Conservation (phyloP, 2,329 filamentous ascomycete genomes). For the Diaporthe humulicola region DNA sequence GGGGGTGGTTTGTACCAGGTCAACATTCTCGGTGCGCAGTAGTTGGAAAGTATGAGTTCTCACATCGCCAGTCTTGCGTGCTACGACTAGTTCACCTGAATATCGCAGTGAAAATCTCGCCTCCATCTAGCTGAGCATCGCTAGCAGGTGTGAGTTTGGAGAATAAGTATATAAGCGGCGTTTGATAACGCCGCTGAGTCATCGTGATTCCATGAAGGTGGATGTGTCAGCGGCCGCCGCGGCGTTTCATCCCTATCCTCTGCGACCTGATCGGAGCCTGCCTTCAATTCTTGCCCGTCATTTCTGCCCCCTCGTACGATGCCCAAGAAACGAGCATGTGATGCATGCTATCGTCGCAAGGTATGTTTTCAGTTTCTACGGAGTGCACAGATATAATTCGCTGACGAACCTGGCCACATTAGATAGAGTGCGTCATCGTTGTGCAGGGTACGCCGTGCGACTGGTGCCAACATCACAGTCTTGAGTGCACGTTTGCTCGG, state of each 20-base stretch:
- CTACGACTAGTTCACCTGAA: too few species aligned
- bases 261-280: not conserved
- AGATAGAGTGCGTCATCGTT: conserved; percentile 9
- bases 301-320: not conserved
- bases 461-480: conserved; percentile 8
- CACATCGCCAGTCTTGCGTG: too few species aligned
- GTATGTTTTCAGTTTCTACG: not conserved
- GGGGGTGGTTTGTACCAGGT: not conserved
- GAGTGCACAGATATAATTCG: not conserved
- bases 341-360: conserved; percentile 12
- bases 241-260: not conserved
- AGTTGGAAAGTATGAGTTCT: too few species aligned
- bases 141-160: too few species aligned
- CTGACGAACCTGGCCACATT: not conserved
- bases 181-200: not conserved
- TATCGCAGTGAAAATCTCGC: too few species aligned
- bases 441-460: not conserved
- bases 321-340: conserved; percentile 17
- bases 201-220: not conserved
- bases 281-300: too few species aligned
- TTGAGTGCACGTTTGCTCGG: conserved; percentile 8
- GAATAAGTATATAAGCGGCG: conserved; percentile 2
- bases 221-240: conserved; percentile 9
- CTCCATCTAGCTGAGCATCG: too few species aligned
- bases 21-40: not conserved